Evolutionary conservation across 495 filamentous ascomycete genomes (phyloP).

Genomic region (Halenospora varia): DNA sequence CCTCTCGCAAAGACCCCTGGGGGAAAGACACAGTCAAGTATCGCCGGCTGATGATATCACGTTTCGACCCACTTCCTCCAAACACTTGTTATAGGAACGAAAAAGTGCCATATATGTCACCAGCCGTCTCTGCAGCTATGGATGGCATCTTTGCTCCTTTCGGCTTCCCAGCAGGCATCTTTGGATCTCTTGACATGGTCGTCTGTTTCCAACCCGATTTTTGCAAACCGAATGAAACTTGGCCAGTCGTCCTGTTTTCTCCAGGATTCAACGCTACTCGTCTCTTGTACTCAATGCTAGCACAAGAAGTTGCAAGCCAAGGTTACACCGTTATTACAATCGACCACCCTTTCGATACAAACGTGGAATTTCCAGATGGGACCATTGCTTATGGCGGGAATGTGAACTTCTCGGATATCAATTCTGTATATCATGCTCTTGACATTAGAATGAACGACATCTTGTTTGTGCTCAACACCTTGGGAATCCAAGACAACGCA

Average conservation of each 20-base stretch:
- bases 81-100: constrained; percentile 7
- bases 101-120: constrained; percentile 9
- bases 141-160: constrained; percentile 6
- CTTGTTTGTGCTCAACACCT: constrained; percentile 29
- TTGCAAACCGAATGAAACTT: not conserved
- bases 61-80: constrained; percentile 31
- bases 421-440: not conserved
- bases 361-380: constrained; percentile 42
- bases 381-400: constrained; percentile 5
- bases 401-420: not conserved
- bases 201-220: too few relatives aligned
- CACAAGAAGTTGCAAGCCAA: constrained; percentile 40
- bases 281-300: constrained; percentile 35
- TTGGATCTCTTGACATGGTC: not conserved
- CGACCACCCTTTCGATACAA: constrained; percentile 45
- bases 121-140: not conserved
- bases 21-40: constrained; percentile 24
- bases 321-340: constrained; percentile 45
- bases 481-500: constrained; percentile 12
- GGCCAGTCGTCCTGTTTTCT: constrained; percentile 34
- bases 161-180: constrained; percentile 1
- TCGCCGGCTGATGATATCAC: constrained; percentile 32
- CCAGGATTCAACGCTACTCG: constrained; percentile 30
- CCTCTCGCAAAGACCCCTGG: constrained; percentile 29
- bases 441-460: constrained; percentile 30